Conservation (phyloP, 2,329 filamentous ascomycete species). For the Epichloe brachyelytri region DNA sequence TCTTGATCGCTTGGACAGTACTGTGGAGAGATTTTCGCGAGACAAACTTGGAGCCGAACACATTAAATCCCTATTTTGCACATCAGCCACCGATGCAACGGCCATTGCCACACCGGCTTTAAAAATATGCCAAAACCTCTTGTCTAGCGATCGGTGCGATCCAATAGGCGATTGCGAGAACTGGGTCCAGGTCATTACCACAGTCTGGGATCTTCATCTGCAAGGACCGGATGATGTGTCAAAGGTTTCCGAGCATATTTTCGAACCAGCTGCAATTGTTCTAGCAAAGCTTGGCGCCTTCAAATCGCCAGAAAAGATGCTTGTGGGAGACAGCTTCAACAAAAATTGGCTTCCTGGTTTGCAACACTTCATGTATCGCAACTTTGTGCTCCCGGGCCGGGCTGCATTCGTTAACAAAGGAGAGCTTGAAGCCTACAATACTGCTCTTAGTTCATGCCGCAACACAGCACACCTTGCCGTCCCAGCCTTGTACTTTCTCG, state of each 20-base stretch:
- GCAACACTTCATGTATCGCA: slow-evolving; percentile 34
- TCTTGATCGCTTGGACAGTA: slow-evolving; percentile 29
- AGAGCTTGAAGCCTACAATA: slow-evolving; percentile 27
- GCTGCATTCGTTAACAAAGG: slow-evolving; percentile 31
- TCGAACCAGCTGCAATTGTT: slow-evolving; percentile 23
- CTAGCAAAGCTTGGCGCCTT: slow-evolving; percentile 27
- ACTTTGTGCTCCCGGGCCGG: slow-evolving; percentile 38
- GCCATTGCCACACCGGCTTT: slow-evolving; percentile 33
- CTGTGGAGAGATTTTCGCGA: slow-evolving; percentile 22
- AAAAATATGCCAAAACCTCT: slow-evolving; percentile 27
- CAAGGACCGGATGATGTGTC: slow-evolving; percentile 32
- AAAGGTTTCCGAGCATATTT: slow-evolving; percentile 36
- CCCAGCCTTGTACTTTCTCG: slow-evolving; percentile 33
- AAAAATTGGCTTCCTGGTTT: slow-evolving; percentile 33
- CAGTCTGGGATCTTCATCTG: slow-evolving; percentile 42
- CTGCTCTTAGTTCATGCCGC: slow-evolving; percentile 26
- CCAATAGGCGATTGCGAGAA: slow-evolving; percentile 24
- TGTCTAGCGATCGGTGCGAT: slow-evolving; percentile 20
- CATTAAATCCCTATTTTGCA: slow-evolving; percentile 42
- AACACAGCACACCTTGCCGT: slow-evolving; percentile 23
- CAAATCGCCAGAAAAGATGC: slow-evolving; percentile 7
- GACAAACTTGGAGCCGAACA: slow-evolving; percentile 43
- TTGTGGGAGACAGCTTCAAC: slow-evolving; percentile 10
- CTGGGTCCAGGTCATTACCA: slow-evolving; percentile 34
- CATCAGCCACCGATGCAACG: slow-evolving; percentile 33